Evolutionary conservation across 345 rosid species (phyloP), one percentile per base, ranked within the genome.

Genomic region (Tarenaya hassleriana): DNA sequence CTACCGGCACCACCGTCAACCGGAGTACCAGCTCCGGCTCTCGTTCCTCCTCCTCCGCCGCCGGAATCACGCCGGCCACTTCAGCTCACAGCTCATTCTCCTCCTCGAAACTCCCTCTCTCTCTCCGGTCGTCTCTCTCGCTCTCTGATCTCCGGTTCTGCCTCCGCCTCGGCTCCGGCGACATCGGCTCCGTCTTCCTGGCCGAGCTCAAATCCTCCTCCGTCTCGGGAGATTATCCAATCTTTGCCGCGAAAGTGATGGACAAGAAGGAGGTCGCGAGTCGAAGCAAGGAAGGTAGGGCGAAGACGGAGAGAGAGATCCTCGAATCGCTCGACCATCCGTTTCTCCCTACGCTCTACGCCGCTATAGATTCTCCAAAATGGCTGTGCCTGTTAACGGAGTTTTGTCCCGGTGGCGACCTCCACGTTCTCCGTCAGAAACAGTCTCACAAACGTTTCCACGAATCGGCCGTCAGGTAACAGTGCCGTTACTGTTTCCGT

Each of bases 321-420:
- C 74, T 90, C 31, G 83, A 84, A 53, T 64, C 71, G 66, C 61
- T 90, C 35, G 98, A 90, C 69, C 98, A 90, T 60, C 96, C 96
- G 4, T 90, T 90, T 41, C 58, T 91, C 40, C 98, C 98, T 7
- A 66, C 83, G 46, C 89, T 91, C 35, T 74, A 72, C 73, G 92
- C 88, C 10, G 62, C 74, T 40, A 67, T 91, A 0, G 98, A 91
- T 44, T 77, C 92, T 5, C 82, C 74, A 7, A 75, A 80, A 49
- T 91, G 95, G 92, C 77, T 84, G 35, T 91, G 98, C 57, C 69
- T 91, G 21, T 64, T 91, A 9, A 91, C 95, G 41, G 95, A 91
- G 84, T 87, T 91, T 62, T 87, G 98, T 47, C 77, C 87, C 61
- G 92, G 96, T 64, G 98, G 96, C n/a, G 98, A 91, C 75, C 96